Percentiles rank a stretch among this genome's conserved stretches.
phyloP scores from a whole-genome alignment of 2,329 filamentous ascomycete species.

The Juglanconis oblonga region DNA sequence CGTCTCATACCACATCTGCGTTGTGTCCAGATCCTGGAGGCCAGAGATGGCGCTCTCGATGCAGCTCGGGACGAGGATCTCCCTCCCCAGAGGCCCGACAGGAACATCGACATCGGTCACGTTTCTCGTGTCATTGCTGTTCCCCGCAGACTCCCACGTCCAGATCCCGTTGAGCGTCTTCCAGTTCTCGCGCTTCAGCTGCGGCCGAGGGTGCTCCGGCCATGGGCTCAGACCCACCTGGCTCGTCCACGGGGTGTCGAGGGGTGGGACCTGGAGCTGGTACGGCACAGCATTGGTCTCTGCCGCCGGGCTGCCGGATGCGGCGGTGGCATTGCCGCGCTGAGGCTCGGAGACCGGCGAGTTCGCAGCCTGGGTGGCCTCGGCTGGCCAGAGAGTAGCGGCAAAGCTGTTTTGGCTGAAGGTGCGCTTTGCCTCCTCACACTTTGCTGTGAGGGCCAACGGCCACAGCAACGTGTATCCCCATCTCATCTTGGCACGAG shows the following conservation, averaged over 20 bases:
- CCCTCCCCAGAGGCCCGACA: slow-evolving; percentile 29
- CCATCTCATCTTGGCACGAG: neutral
- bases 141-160: slow-evolving; percentile 43
- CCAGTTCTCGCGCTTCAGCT: slow-evolving; percentile 52
- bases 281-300: slow-evolving; percentile 26
- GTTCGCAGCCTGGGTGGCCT: neutral
- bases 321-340: neutral
- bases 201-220: slow-evolving; percentile 57
- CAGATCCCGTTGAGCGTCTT: slow-evolving; percentile 57
- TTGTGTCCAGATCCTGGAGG: slow-evolving; percentile 39
- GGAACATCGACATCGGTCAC: slow-evolving; percentile 22
- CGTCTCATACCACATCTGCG: slow-evolving; percentile 49
- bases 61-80: slow-evolving; percentile 41
- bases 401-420: neutral
- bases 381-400: neutral
- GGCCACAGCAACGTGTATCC: neutral
- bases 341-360: neutral
- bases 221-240: slow-evolving; percentile 51
- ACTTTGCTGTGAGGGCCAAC: neutral
- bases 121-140: slow-evolving; percentile 14
- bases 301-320: neutral
- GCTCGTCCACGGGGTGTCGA: slow-evolving; percentile 51
- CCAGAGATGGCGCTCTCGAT: slow-evolving; percentile 48
- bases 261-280: slow-evolving; percentile 36
- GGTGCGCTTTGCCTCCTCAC: neutral